A percentile compares a stretch with the other conserved stretches of the same genome.
These are phyloP conservation scores for Coccinonectria pachysandricola DNA, from an alignment of 2,329 filamentous ascomycete species.

Conservation along the genomic window DNA sequence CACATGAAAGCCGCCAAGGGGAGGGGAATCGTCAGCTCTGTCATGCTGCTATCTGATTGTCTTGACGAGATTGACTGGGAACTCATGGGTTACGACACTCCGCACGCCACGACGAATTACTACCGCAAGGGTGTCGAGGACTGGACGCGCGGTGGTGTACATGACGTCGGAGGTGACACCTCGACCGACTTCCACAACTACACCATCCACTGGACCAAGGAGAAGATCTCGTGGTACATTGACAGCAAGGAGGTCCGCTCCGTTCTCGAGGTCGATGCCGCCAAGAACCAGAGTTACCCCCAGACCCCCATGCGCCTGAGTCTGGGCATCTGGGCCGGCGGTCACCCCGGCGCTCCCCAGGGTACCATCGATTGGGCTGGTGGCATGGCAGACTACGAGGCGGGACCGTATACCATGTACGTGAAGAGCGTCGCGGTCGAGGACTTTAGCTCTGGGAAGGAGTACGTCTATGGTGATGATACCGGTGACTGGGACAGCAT, in stretches of 20 bases:
- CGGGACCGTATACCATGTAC: conserved; percentile 64
- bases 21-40: conserved; percentile 66
- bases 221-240: conserved; percentile 57
- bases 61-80: conserved; percentile 87
- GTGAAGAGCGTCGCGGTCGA: conserved; percentile 49
- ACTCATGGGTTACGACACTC: conserved; percentile 58
- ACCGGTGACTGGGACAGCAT: conserved; percentile 56
- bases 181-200: conserved; percentile 63
- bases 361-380: conserved; percentile 61
- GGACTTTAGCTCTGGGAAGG: conserved; percentile 51
- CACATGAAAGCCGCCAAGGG: conserved; percentile 67
- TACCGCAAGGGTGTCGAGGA: conserved; percentile 65
- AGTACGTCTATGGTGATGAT: conserved; percentile 55
- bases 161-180: conserved; percentile 42
- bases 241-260: conserved; percentile 57
- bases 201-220: conserved; percentile 61
- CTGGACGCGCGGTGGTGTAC: conserved; percentile 51
- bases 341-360: conserved; percentile 43
- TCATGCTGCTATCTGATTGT: conserved; percentile 76
- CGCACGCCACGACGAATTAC: conserved; percentile 61
- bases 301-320: conserved; percentile 68
- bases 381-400: conserved; percentile 53
- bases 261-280: conserved; percentile 49
- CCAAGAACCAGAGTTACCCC: conserved; percentile 55
- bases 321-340: conserved; percentile 56